Base-by-base conservation (phyloP, 225 moss, liverwort and hornwort genomes). In the Polytrichum commune region DNA sequence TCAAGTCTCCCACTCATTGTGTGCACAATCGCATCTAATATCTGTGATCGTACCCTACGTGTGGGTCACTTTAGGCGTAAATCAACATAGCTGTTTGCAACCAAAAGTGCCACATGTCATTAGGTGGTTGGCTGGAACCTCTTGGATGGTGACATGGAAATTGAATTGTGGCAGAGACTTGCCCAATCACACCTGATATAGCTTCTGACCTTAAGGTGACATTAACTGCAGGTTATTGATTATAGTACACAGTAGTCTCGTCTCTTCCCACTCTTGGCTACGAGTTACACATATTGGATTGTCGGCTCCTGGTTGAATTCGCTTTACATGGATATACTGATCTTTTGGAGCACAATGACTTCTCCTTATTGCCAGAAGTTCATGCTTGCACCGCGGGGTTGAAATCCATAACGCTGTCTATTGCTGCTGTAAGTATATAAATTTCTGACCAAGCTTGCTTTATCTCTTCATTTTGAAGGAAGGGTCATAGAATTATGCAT, bases 341-440 rank as follows among this genome's bases (percentile, higher is more conserved):
- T 22, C 81, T 83, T 1, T 60, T 89, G 69, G 70, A 33, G 26
- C 77, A 69, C 65, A 80, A 78, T 28, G 89, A 89, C 75, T 86
- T 83, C 60, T 77, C 86, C 22, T 81, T 83, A 55, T 60, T 89
- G 77, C 86, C 86, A n/a, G 89, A 89, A 73, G 86, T 89, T 54
- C 89, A 89, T 75, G 83, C 86, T 29, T 89, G 83, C 70, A 89
- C 89, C 2, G 65, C 86, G 29, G 89, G 89, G 55, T 64, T 86
- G 62, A 86, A 89, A 77, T 86, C 83, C 54, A 73, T 89, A 32
- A 81, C 81, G 28, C 84, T 86, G 26, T 74, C 86, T 53, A 35
- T 66, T 53, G 82, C 89, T 64, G 76, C 89, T 26, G 89, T 89
- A 64, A 79, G 88, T 33, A 33, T 33, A 8, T 8, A 23, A 56